These are phyloP conservation scores for Talaromyces sp. DNA, from an alignment of 2,329 filamentous ascomycete species.

Conservation along the genomic window DNA sequence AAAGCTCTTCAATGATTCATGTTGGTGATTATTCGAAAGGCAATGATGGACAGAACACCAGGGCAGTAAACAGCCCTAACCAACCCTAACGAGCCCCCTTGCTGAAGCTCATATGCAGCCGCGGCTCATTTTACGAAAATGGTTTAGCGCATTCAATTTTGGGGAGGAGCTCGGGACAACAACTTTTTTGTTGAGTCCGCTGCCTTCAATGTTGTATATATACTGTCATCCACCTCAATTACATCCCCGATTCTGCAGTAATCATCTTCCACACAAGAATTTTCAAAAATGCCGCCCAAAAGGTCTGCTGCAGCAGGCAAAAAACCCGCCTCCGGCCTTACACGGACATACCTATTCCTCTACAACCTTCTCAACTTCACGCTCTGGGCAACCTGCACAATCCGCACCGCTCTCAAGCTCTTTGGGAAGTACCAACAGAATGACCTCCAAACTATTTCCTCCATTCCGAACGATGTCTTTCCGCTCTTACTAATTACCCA, in stretches of 20 bases:
- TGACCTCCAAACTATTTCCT: slow-evolving; percentile 44
- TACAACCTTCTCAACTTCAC: slow-evolving; percentile 79
- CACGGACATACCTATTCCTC: slow-evolving; percentile 65
- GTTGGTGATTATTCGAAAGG: too few relatives aligned
- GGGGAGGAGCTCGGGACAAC: slow-evolving; percentile 1
- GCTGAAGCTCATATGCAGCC: not conserved
- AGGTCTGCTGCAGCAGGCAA: not conserved
- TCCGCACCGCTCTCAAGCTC: slow-evolving; percentile 59
- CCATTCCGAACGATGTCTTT: slow-evolving; percentile 48
- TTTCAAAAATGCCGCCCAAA: slow-evolving; percentile 13
- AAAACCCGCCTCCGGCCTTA: slow-evolving; percentile 16
- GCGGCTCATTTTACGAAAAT: not conserved
- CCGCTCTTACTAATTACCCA: slow-evolving; percentile 63
- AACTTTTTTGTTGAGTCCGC: not conserved
- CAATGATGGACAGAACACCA: too few relatives aligned
- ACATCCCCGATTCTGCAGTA: not conserved
- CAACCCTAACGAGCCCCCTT: not conserved
- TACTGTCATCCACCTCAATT: not conserved
- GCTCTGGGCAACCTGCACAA: slow-evolving; percentile 75
- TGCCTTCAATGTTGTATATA: not conserved
- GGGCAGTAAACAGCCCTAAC: not conserved
- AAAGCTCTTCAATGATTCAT: too few relatives aligned
- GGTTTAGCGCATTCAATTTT: not conserved
- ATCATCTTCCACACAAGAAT: not conserved
- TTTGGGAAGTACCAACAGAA: slow-evolving; percentile 36